These are phyloP conservation scores for Tetrapyrgos nigripes DNA, from an alignment of 1,284 basidiomycete genomes.

Conservation along the genomic window DNA sequence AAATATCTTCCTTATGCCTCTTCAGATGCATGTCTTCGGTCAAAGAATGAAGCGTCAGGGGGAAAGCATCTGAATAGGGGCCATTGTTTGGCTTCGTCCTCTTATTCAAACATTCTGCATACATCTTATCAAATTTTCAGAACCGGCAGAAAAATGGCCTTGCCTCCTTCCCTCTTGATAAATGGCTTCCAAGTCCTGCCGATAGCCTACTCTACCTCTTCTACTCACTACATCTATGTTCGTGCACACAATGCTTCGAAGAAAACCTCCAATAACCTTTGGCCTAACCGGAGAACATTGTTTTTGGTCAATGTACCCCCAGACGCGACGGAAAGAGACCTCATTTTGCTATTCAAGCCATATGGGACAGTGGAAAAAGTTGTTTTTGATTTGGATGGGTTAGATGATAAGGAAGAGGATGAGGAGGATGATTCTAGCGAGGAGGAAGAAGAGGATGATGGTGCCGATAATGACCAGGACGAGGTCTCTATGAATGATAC, in stretches of 20 bases:
- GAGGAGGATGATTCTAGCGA: slow-evolving; percentile 38
- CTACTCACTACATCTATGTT: slow-evolving; percentile 69
- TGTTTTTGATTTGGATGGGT: slow-evolving; percentile 57
- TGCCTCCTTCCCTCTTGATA: slow-evolving; percentile 37
- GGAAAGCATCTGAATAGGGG: no score
- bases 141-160: not conserved
- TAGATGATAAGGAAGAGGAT: slow-evolving; percentile 34
- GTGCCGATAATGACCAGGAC: slow-evolving; percentile 36
- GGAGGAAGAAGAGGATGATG: slow-evolving; percentile 44
- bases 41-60: no score
- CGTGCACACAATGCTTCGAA: slow-evolving; percentile 60
- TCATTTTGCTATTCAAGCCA: slow-evolving; percentile 74
- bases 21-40: no score
- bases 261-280: slow-evolving; percentile 35
- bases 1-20: no score
- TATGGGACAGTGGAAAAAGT: slow-evolving; percentile 82
- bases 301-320: slow-evolving; percentile 89
- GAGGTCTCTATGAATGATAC: slow-evolving; percentile 35
- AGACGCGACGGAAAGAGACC: slow-evolving; percentile 81
- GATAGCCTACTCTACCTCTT: slow-evolving; percentile 55
- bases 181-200: slow-evolving; percentile 68
- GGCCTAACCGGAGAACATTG: slow-evolving; percentile 77
- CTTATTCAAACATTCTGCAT: no score
- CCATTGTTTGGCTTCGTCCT: no score
- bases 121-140: no score